Base-by-base conservation (phyloP, 345 rosid genomes). In the Salix dunnii region DNA sequence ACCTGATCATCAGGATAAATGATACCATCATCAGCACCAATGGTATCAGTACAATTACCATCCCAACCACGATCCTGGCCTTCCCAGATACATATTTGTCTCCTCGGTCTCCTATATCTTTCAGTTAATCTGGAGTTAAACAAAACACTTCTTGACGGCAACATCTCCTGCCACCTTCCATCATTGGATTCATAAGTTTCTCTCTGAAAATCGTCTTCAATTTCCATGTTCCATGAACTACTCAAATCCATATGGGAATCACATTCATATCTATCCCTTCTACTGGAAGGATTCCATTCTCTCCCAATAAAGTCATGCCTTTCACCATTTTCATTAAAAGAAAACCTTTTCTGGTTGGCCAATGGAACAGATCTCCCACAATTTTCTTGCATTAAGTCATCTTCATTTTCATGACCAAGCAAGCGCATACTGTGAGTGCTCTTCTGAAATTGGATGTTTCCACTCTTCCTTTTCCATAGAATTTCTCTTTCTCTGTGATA, bases 221-320 rank as follows among this genome's bases (percentile, higher is more conserved):
- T 77, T 64, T 79, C 87, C 76, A 70, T 79, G 64, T 70, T 38
- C 79, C 73, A 40, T 62, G 76, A 78, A 58, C 79, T 75, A 76
- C 85, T 86, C 84, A 76, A 46, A 77, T 78, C 74, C 82, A 86
- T 67, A 43, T 31, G 73, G 49, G 84, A 74, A 42, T 80, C 60
- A 71, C 76, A 72, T 38, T n/a, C 48, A 74, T 74, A 68, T 79
- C 85, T 80, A 74, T 58, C 75, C 71, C 83, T 82, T 86, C 82
- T 80, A 60, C 74, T 84, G 78, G 49, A 73, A 42, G 72, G 67
- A 70, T 79, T 70, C 51, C 67, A 66, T 73, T 80, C 74, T 77
- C 89, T 88, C 80, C 70, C 76, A 74, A 58, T 48, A 67, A 73
- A 80, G 14, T 58, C 68, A n/a, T 25, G 71, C 67, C 81, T 77